Percentiles rank a stretch among this genome's conserved stretches.
Evolutionary conservation across 441 rosid genomes (phyloP).

Genomic region (Kokia cookei): DNA sequence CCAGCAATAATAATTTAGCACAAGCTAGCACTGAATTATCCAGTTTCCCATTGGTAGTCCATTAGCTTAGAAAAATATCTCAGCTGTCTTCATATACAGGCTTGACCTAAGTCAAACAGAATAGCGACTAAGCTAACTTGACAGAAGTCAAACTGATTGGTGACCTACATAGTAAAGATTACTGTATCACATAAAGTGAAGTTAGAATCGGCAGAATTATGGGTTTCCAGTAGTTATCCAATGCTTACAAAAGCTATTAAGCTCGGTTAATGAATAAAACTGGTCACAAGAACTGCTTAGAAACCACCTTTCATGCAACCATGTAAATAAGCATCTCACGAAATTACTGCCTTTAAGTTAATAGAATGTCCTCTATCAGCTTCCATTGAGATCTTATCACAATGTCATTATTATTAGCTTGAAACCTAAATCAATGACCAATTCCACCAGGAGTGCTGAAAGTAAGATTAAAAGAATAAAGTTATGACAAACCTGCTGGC

Average conservation of each 20-base stretch:
- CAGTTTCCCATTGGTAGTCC: not conserved
- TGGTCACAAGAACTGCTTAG: not conserved
- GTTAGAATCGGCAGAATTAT: not conserved
- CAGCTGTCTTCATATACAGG: not conserved
- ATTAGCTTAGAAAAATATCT: not conserved
- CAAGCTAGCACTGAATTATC: not conserved
- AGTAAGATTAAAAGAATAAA: not conserved
- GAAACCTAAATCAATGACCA: not conserved
- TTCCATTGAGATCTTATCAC: not conserved
- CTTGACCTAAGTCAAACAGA: not conserved
- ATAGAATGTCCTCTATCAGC: not conserved
- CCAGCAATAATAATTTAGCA: not conserved
- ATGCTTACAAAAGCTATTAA: not conserved
- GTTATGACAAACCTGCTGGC: constrained; percentile 73
- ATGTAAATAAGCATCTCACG: not conserved
- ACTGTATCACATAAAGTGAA: not conserved
- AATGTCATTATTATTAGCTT: not conserved
- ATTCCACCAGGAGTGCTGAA: not conserved
- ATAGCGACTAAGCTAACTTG: not conserved
- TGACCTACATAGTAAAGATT: not conserved
- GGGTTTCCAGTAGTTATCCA: not conserved
- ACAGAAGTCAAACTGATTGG: not conserved
- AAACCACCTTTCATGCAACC: not conserved
- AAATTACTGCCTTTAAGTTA: not conserved
- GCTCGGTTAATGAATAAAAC: not conserved